phyloP scores from a whole-genome alignment of 139 green algal genomes.

The Eudorina sp. region DNA sequence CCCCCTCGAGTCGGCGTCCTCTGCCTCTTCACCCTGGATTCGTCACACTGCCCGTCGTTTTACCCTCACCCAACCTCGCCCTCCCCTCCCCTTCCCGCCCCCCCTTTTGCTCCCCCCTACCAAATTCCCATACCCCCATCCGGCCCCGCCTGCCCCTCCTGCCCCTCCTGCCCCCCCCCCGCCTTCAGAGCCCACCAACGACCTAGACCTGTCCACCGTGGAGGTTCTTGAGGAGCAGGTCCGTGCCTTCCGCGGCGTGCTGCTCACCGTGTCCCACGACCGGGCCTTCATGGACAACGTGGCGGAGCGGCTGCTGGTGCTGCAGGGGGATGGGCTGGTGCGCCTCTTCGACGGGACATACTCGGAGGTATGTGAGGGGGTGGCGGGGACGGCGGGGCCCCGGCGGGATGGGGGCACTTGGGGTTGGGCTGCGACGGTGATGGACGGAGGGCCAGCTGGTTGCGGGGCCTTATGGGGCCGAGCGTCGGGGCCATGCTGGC shows the following conservation, averaged over 20 bases:
- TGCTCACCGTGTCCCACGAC: slow-evolving; percentile 79
- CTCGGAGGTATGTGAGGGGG: slow-evolving; percentile 53
- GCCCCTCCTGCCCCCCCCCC: background rate
- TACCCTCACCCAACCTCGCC: too few species aligned
- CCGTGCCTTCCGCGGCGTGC: slow-evolving; percentile 66
- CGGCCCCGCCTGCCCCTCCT: background rate
- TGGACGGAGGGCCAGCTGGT: too few species aligned
- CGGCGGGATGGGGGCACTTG: background rate
- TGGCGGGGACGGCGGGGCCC: background rate
- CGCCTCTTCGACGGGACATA: slow-evolving; percentile 78
- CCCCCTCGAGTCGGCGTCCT: background rate
- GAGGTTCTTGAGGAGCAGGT: slow-evolving; percentile 71
- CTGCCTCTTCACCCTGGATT: background rate
- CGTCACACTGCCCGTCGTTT: background rate
- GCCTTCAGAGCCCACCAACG: slow-evolving; percentile 77
- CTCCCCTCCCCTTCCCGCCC: background rate
- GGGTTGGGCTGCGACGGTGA: too few species aligned
- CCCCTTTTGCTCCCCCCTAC: background rate
- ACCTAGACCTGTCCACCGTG: slow-evolving; percentile 82
- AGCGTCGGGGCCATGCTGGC: too few species aligned
- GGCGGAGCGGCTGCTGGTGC: slow-evolving; percentile 78
- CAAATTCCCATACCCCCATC: too few species aligned
- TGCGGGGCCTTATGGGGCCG: too few species aligned
- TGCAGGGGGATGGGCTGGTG: slow-evolving; percentile 79
- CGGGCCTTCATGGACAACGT: slow-evolving; percentile 84